A percentile compares a stretch with the other conserved stretches of the same genome.
Conservation (phyloP, 2,329 filamentous ascomycete genomes). For the Trichoderma arundinaceum region DNA sequence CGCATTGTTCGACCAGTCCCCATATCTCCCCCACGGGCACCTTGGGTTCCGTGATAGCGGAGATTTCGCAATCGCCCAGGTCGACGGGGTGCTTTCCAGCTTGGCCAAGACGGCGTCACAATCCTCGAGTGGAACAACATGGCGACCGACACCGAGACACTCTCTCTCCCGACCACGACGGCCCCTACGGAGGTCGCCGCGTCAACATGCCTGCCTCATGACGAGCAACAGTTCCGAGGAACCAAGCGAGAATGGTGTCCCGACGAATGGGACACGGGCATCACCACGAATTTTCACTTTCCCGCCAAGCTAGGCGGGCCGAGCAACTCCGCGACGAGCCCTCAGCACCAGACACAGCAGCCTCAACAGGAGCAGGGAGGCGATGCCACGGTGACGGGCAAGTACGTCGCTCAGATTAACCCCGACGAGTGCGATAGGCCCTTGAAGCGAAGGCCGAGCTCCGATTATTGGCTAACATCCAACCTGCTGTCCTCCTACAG, state of each 20-base stretch:
- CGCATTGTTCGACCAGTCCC: background rate
- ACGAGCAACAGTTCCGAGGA: constrained; percentile 34
- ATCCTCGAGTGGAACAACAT: constrained; percentile 33
- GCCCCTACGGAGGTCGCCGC: constrained; percentile 42
- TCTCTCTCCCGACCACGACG: constrained; percentile 43
- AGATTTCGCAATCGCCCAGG: constrained; percentile 5
- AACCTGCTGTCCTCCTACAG: constrained; percentile 35
- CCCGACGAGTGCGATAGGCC: constrained; percentile 24
- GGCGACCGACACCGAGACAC: constrained; percentile 44
- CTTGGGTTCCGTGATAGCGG: background rate
- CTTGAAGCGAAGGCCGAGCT: constrained; percentile 19
- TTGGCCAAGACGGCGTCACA: background rate
- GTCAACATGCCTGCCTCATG: constrained; percentile 36
- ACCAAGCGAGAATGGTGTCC: constrained; percentile 32
- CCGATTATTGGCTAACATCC: constrained; percentile 30
- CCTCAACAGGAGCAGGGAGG: constrained; percentile 26
- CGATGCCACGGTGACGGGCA: constrained; percentile 27
- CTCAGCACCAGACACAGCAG: constrained; percentile 24
- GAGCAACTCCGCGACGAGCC: constrained; percentile 24
- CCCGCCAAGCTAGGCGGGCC: constrained; percentile 1
- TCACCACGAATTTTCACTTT: constrained; percentile 33
- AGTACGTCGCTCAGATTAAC: constrained; percentile 27
- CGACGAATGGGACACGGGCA: constrained; percentile 43
- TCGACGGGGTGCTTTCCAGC: background rate
- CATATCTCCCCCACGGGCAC: background rate